Percentiles rank a stretch among this genome's conserved stretches.
Evolutionary conservation across 495 filamentous ascomycete genomes (phyloP).

Genomic region (Aspergillus egyptiacus): DNA sequence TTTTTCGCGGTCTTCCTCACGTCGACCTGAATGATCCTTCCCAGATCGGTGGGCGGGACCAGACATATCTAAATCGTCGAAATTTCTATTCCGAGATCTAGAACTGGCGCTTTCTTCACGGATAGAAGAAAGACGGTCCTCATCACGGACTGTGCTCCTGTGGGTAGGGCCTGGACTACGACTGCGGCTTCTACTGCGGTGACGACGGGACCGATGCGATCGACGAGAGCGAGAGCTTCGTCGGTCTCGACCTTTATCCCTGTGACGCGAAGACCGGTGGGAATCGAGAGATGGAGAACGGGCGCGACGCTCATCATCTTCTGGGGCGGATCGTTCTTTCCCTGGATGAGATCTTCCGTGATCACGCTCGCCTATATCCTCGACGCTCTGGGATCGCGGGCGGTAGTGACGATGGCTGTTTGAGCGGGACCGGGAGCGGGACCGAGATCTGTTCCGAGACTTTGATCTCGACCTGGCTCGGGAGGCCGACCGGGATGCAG

Average conservation of each 20-base stretch:
- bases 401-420: constrained; percentile 49
- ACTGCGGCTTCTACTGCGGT: constrained; percentile 34
- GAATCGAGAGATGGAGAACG: constrained; percentile 49
- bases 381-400: constrained; percentile 49
- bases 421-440: constrained; percentile 42
- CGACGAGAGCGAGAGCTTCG: constrained; percentile 37
- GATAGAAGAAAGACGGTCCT: constrained; percentile 20
- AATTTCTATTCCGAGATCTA: constrained; percentile 17
- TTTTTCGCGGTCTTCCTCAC: constrained; percentile 30
- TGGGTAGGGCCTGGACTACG: constrained; percentile 23
- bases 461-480: constrained; percentile 29
- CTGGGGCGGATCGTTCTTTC: constrained; percentile 36
- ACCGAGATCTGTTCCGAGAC: constrained; percentile 31
- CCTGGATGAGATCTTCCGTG: constrained; percentile 43
- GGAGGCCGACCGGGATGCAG: constrained; percentile 30
- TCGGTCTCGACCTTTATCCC: constrained; percentile 40
- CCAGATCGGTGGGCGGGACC: constrained; percentile 26
- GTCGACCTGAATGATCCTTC: constrained; percentile 37
- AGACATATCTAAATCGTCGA: constrained; percentile 12
- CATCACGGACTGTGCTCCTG: constrained; percentile 23
- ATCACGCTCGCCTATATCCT: constrained; percentile 45
- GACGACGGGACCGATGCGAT: constrained; percentile 28
- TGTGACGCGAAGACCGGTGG: constrained; percentile 46
- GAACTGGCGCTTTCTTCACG: constrained; percentile 18
- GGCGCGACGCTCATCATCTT: constrained; percentile 39